Evolutionary conservation across 768 basidiomycete species (phyloP), one percentile per base, ranked within the genome.

Genomic region (Pleurotus pulmonarius): DNA sequence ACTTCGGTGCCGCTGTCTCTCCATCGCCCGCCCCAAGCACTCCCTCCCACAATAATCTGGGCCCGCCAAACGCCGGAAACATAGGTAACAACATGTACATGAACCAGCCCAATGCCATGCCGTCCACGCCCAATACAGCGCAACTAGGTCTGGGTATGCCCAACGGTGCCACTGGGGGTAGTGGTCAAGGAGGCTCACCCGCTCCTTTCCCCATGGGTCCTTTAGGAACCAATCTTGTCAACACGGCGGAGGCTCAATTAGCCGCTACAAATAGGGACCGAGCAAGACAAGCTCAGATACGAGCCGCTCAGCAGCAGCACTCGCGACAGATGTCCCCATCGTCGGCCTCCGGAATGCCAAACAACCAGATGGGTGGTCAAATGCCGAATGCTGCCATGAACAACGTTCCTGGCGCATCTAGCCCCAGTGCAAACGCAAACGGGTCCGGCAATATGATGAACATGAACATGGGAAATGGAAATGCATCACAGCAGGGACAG

Each of bases 321-420:
- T 61, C 62, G 40, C 66, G 75, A 43, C 77, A 78, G 53, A 77
- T 81, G 70, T 78, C 77, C 0, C 78, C 76, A 7, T 66, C 73
- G 5, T 66, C 73, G 59, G 68, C 45, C 58, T 61, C 41, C 24
- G 41, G 44, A 11, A 20, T 58, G 37, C 11, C 54, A 37, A 52
- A 52, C 13, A 58, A 44, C n/a, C 60, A 55, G 38, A 22, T 44
- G 20, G 29, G 37, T 58, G 53, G 24, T 57, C 11, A 70, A 65
- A 59, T 51, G 46, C 45, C 16, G 4, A 63, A 58, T 45, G 37
- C 58, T 25, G 58, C 46, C 20, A 46, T 49, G 60, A 58, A 54
- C 40, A 59, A 37, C 65, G 59, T 11, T 65, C 67, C 20, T 60
- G 54, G 44, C 29, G 61, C n/a, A 34, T 62, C 15, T 38, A 60